Percentiles rank a stretch among this genome's conserved stretches.
Conservation (phyloP, 2,329 filamentous ascomycete genomes). For the Aspergillus cejpii region DNA sequence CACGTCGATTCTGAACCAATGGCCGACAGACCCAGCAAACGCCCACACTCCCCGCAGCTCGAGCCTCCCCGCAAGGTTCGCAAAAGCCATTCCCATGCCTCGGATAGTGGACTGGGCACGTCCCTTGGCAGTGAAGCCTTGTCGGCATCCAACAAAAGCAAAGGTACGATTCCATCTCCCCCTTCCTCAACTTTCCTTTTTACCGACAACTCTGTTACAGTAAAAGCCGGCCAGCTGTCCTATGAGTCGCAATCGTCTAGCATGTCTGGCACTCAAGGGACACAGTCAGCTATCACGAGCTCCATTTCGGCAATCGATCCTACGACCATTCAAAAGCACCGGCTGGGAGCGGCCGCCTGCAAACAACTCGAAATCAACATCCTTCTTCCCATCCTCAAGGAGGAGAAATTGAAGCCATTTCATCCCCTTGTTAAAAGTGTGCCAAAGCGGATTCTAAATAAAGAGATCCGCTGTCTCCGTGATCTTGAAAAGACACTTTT, state of each 20-base stretch:
- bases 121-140: conserved; percentile 58
- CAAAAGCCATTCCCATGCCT: conserved; percentile 62
- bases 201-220: conserved; percentile 14
- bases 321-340: conserved; percentile 47
- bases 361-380: conserved; percentile 75
- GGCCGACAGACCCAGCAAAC: conserved; percentile 29
- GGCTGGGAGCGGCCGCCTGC: conserved; percentile 62
- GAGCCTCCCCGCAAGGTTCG: conserved; percentile 37
- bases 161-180: conserved; percentile 35
- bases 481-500: conserved; percentile 92
- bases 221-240: conserved; percentile 23
- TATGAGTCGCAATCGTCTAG: conserved; percentile 11
- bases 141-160: conserved; percentile 43
- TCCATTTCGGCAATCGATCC: conserved; percentile 48
- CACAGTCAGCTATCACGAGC: conserved; percentile 55
- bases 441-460: conserved; percentile 70
- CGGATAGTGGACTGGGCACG: conserved; percentile 82
- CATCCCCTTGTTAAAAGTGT: conserved; percentile 71
- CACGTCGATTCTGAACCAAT: conserved; percentile 44
- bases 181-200: conserved; percentile 31
- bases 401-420: conserved; percentile 69
- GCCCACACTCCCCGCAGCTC: conserved; percentile 34
- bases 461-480: conserved; percentile 82
- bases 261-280: conserved; percentile 10
- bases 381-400: conserved; percentile 68